phyloP scores from a whole-genome alignment of 2,329 filamentous ascomycete genomes.

The Akanthomyces lecanii region DNA sequence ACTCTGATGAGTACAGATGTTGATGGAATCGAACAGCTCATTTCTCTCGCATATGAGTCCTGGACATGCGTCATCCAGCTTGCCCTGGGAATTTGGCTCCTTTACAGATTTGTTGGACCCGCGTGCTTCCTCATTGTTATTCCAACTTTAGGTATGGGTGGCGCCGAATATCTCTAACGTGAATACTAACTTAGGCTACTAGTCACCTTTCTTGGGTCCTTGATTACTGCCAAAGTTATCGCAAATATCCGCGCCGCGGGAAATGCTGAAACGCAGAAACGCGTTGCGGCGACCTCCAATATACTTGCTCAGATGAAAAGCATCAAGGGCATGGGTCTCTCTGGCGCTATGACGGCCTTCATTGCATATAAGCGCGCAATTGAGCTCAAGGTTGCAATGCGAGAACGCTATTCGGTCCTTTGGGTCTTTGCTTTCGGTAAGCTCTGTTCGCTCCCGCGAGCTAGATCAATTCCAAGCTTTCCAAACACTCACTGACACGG shows the following conservation, averaged over 20 bases:
- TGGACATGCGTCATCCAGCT: neutral
- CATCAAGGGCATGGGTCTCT: conserved; percentile 2
- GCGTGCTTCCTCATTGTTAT: neutral
- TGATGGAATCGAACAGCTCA: too few species aligned
- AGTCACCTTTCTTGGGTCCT: neutral
- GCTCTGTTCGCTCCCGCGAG: too few species aligned
- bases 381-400: neutral
- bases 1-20: neutral
- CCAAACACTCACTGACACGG: too few species aligned
- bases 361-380: neutral
- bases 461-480: too few species aligned
- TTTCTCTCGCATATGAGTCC: neutral
- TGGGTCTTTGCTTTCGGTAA: neutral
- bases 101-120: neutral
- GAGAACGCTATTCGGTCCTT: neutral
- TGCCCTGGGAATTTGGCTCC: neutral
- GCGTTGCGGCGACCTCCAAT: conserved; percentile 6
- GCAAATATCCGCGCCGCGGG: neutral
- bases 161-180: too few species aligned
- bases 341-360: neutral
- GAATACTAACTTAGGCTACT: too few species aligned
- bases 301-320: conserved; percentile 3
- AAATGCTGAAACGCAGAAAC: neutral
- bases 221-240: neutral
- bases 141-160: too few species aligned